Evolutionary conservation across 192 early-diverging fungal species (phyloP).

Genomic region (Backusella morwellensis): DNA sequence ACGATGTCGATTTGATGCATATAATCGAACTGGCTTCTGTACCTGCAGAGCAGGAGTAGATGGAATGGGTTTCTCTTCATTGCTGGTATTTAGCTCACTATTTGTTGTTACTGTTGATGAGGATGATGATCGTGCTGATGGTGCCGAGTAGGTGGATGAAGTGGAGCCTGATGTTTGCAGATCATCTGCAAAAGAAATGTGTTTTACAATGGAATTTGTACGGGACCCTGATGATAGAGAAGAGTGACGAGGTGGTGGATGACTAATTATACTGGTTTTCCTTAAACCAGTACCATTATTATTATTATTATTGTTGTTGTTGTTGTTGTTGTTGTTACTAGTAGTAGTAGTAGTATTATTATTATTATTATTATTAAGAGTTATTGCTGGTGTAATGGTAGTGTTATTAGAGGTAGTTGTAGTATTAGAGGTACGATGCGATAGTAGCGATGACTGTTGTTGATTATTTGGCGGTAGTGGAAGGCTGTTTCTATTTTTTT

Average conservation of each 20-base stretch:
- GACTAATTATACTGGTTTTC: not conserved
- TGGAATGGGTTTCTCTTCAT: not conserved
- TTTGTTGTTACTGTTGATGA: not conserved
- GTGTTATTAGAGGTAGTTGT: not conserved
- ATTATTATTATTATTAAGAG: not conserved
- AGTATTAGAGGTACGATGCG: not conserved
- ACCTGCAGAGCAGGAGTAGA: not conserved
- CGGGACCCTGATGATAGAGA: constrained; percentile 17
- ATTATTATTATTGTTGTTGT: not conserved
- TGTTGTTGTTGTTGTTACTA: not conserved
- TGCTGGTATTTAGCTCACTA: not conserved
- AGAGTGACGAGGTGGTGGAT: constrained; percentile 32
- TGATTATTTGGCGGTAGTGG: not conserved
- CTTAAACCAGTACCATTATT: not conserved
- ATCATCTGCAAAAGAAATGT: constrained; percentile 3
- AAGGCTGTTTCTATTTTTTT: not conserved
- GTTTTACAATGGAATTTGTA: not conserved
- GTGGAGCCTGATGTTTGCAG: not conserved
- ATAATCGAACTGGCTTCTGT: constrained; percentile 2
- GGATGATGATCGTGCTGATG: not conserved
- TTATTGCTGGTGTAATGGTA: not conserved
- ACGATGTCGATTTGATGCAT: constrained; percentile 35
- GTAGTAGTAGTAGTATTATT: not conserved
- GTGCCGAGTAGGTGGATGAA: not conserved
- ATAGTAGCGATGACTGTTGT: not conserved